Base-by-base conservation (phyloP, 345 rosid species). In the Orychophragmus violaceus region DNA sequence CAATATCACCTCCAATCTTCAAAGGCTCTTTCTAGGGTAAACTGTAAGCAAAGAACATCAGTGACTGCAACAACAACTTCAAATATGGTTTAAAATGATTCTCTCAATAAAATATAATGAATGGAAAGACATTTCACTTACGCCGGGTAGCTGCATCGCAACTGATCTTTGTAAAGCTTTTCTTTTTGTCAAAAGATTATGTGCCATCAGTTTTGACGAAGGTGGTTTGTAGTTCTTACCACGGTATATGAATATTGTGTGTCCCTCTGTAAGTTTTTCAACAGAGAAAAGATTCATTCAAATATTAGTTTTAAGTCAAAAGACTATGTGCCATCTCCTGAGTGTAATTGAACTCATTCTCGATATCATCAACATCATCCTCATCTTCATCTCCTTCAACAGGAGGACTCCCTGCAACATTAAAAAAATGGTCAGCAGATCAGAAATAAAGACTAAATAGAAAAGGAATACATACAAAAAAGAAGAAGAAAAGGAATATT, bases 201-300 rank as follows among this genome's bases (percentile, higher is more conserved):
- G 60, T 11, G 82, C 70, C 63, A 69, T 69, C 39, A 82, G 75
- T 77, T 76, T 86, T 1, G 41, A 29, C 23, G 91, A 82, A 62
- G 97, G 96, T 19, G 96, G 93, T 68, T 53, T 82, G 75, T 91
- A 86, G 56, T 91, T 88, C 79, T 82, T 91, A 13, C 96, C 96
- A 54, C 95, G 90, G 78, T 83, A 91, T 18, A 88, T 77, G 45
- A 90, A 81, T 74, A 90, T 82, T 27, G 85, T 85, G 37, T 86
- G 89, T 19, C 89, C 97, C 73, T 85, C 81, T 51, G 78, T 86
- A 30, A 81, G 80, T 78, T 85, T 84, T 30, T 91, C 85, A 27
- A 91, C 74, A 14, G 96, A 88, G 55, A 88, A n/a, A n/a, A n/a
- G n/a, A n/a, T n/a, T n/a, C n/a, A n/a, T n/a, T n/a, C n/a, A n/a